Base-by-base conservation (phyloP, 441 rosid species). In the Corymbia calophylla region DNA sequence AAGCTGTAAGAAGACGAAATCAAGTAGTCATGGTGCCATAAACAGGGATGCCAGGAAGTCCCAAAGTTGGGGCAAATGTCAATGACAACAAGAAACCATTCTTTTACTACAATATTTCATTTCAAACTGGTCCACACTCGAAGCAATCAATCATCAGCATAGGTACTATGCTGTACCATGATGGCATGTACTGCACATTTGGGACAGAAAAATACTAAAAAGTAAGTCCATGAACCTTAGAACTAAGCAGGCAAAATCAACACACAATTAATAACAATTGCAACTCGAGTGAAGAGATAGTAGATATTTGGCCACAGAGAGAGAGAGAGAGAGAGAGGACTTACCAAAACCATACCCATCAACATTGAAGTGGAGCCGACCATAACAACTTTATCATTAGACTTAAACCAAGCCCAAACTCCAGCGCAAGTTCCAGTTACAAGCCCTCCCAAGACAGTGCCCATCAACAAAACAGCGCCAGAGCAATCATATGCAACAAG, bases 341-440 rank as follows among this genome's bases (percentile, higher is more conserved):
- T 92, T 89, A 97, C 99, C 96, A 97, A 92, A 88, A 96, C 96
- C 99, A 96, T 98, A 91, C 99, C 99, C 96, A 97, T 98, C 91
- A 98, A 90, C 98, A 97, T 97, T 91, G 99, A 94, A 51, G 99
- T 97, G 27, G 97, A 95, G 53, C 97, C 99, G 27, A 98, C 96
- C 99, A 97, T 98, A 87, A 95, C 90, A 86, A 95, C 94, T 31
- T 94, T 92, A 88, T 97, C 99, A 29, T 91, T 92, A 91, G 91
- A 95, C 90, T 93, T 95, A 86, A 93, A 91, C 96, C 96, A 94
- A 23, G 97, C 95, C 99, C 99, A 98, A 84, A 96, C 90, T 82
- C 96, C 98, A 11, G 98, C 89, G 89, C 96, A 95, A 85, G 99
- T 96, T 92, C 99, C 99, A 23, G 98, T 93, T 54, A 98, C 94